Conservation (phyloP, 495 filamentous ascomycete species). For the Aspergillus conjunctus region DNA sequence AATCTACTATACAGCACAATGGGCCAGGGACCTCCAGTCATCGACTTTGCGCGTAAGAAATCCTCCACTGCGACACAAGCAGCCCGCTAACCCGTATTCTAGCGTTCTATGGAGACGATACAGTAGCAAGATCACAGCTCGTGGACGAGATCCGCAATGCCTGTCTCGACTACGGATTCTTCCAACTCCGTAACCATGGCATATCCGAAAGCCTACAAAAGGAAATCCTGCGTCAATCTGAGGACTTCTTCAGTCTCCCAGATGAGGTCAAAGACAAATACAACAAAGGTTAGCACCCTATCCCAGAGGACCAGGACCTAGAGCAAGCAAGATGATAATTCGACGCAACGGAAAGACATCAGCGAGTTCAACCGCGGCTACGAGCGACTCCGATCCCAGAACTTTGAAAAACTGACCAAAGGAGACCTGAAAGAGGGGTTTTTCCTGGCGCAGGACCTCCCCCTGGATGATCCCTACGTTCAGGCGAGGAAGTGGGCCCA, state of each 20-base stretch:
- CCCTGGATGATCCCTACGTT: slow-evolving; percentile 34
- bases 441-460: slow-evolving; percentile 44
- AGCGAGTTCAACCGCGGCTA: slow-evolving; percentile 41
- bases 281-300: slow-evolving; percentile 9
- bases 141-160: slow-evolving; percentile 22
- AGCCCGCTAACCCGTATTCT: neutral
- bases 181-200: slow-evolving; percentile 83
- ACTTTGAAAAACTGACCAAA: slow-evolving; percentile 37
- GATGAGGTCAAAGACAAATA: slow-evolving; percentile 51
- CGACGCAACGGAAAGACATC: slow-evolving; percentile 12
- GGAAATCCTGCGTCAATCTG: slow-evolving; percentile 65
- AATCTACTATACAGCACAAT: no score
- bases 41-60: slow-evolving; percentile 17
- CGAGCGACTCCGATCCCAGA: slow-evolving; percentile 45
- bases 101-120: slow-evolving; percentile 2
- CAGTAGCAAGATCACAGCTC: neutral
- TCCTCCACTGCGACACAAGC: neutral
- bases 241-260: slow-evolving; percentile 76
- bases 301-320: neutral
- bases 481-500: slow-evolving; percentile 35
- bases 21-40: no score
- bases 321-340: slow-evolving; percentile 2
- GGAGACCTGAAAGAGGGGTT: slow-evolving; percentile 53
- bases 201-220: slow-evolving; percentile 65
- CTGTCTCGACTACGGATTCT: slow-evolving; percentile 67